phyloP scores from a whole-genome alignment of 75 land plant genomes.

The Picea glauca region DNA sequence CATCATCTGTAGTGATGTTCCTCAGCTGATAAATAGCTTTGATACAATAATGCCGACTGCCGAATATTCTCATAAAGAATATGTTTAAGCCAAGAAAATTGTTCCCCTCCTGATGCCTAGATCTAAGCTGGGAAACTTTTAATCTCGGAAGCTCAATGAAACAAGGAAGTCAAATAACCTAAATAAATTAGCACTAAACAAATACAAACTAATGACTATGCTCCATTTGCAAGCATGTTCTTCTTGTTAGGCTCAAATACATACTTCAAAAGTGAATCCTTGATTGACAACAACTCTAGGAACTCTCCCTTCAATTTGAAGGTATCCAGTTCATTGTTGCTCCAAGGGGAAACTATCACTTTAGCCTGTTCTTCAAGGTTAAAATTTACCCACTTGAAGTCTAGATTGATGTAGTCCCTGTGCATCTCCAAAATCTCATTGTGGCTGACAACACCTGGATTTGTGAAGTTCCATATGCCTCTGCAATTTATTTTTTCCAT shows the following conservation, averaged over 20 bases:
- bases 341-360: constrained; percentile 60
- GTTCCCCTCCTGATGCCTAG: not conserved
- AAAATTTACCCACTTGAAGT: constrained; percentile 28
- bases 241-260: constrained; percentile 60
- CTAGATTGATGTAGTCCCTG: constrained; percentile 25
- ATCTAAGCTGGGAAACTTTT: not conserved
- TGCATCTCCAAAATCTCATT: constrained; percentile 44
- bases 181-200: not conserved
- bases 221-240: constrained; percentile 10
- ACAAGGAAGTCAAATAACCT: not conserved
- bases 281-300: constrained; percentile 51
- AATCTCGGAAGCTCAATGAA: not conserved
- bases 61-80: not conserved
- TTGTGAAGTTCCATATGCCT: constrained; percentile 41
- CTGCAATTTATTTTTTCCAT: constrained; percentile 29
- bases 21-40: not conserved
- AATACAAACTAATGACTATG: not conserved
- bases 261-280: constrained; percentile 50
- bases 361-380: constrained; percentile 46
- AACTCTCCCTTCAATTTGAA: constrained; percentile 55
- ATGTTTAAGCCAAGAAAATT: not conserved
- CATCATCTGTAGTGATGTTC: not conserved
- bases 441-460: constrained; percentile 34
- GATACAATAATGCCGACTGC: not conserved
- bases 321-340: constrained; percentile 65